Conservation (phyloP, 2,329 filamentous ascomycete genomes). For the Fusarium tricinctum region DNA sequence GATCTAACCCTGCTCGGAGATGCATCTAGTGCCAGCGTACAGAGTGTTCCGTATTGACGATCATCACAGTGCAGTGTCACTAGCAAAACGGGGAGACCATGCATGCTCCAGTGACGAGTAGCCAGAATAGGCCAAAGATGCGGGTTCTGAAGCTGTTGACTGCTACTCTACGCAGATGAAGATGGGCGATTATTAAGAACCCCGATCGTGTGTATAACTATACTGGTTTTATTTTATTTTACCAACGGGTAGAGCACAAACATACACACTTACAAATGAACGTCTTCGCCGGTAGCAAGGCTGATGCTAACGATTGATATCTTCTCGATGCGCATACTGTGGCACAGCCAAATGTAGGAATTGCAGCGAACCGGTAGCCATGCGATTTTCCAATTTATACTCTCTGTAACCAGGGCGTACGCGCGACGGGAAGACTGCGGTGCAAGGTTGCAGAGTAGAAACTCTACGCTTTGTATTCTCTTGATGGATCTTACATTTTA, state of each 20-base stretch:
- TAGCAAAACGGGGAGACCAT: conserved; percentile 18
- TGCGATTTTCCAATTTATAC: conserved; percentile 25
- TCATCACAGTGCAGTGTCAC: conserved; percentile 19
- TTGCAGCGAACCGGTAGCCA: conserved; percentile 45
- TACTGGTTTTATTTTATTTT: neutral
- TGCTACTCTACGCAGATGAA: conserved; percentile 8
- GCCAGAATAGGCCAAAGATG: conserved; percentile 20
- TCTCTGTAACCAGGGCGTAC: conserved; percentile 22
- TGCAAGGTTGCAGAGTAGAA: conserved; percentile 33
- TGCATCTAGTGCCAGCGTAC: neutral
- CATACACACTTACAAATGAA: neutral
- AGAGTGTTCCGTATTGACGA: conserved; percentile 23
- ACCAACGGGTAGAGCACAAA: neutral
- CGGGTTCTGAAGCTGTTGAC: conserved; percentile 8
- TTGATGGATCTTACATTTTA: conserved; percentile 20
- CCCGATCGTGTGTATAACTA: too few relatives aligned
- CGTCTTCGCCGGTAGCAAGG: conserved; percentile 24
- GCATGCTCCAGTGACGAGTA: conserved; percentile 19
- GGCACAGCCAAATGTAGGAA: conserved; percentile 43
- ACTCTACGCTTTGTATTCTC: conserved; percentile 1
- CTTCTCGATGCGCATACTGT: conserved; percentile 28
- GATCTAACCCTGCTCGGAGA: neutral
- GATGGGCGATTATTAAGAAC: neutral
- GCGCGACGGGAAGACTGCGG: conserved; percentile 30
- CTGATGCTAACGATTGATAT: conserved; percentile 32